A percentile compares a stretch with the other conserved stretches of the same genome.
Evolutionary conservation across 176 grass and related monocot genomes (phyloP).

Genomic region (Hsuehochloa calcarea): DNA sequence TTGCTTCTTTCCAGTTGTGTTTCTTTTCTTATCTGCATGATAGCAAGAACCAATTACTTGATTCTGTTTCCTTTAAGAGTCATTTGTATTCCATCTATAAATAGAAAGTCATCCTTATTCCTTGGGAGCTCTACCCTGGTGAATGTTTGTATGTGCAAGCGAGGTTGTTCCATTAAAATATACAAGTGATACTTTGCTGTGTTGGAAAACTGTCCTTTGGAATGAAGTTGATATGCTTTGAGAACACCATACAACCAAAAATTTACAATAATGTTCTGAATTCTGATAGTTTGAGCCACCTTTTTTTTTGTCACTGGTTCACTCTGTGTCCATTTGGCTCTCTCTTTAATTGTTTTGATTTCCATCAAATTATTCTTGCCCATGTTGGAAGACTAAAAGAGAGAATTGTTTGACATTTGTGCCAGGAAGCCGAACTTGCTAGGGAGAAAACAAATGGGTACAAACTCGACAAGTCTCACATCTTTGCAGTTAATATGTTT

Average conservation of each 20-base stretch:
- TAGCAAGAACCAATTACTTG: background rate
- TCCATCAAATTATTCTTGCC: background rate
- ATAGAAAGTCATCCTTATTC: background rate
- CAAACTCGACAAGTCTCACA: conserved; percentile 89
- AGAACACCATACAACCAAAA: background rate
- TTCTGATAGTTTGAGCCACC: background rate
- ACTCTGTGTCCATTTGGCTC: background rate
- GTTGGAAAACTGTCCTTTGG: background rate
- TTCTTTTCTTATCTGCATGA: background rate
- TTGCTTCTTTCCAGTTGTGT: background rate
- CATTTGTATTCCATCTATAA: background rate
- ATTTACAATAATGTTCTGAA: background rate
- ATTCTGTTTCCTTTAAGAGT: conserved; percentile 8
- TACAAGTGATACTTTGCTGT: background rate
- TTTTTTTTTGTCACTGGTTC: background rate
- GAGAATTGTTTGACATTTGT: background rate
- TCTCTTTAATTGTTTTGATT: background rate
- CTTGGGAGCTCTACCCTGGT: background rate
- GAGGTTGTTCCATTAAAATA: background rate
- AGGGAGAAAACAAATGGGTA: conserved; percentile 93
- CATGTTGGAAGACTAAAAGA: background rate
- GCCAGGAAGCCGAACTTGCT: conserved; percentile 85
- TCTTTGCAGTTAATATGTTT: conserved; percentile 86
- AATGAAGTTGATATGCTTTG: background rate
- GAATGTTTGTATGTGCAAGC: background rate